Conservation (phyloP, 768 basidiomycete genomes). For the Tulasnella sp. region DNA sequence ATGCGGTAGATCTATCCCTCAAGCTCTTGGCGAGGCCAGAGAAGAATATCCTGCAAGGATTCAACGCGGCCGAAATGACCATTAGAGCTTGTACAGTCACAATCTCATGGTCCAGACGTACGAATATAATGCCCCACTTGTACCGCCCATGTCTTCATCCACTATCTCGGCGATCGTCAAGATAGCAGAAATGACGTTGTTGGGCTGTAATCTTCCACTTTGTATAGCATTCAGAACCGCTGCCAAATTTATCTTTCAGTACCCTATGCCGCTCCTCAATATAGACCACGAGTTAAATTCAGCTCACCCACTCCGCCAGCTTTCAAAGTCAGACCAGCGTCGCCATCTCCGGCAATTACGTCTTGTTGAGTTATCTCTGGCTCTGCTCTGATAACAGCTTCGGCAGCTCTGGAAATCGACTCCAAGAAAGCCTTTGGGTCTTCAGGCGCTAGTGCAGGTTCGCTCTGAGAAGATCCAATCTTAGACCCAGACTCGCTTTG, state of each 20-base stretch:
- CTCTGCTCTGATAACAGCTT: conserved; percentile 61
- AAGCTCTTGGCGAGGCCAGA: conserved; percentile 71
- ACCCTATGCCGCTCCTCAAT: conserved; percentile 13
- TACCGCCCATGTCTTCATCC: conserved; percentile 82
- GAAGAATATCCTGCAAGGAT: conserved; percentile 63
- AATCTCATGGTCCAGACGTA: no score
- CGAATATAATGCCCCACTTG: conserved; percentile 85
- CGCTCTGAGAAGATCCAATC: background rate
- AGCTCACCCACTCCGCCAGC: no score
- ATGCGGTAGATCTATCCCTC: conserved; percentile 27
- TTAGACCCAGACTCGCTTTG: no score
- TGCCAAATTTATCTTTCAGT: conserved; percentile 23
- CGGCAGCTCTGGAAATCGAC: conserved; percentile 46
- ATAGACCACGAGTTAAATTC: conserved; percentile 34
- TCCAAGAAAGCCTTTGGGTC: conserved; percentile 40
- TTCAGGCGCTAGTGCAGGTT: conserved; percentile 24
- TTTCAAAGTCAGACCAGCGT: conserved; percentile 55
- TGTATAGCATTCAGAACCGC: conserved; percentile 49
- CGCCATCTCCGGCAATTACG: conserved; percentile 83
- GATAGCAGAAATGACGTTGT: conserved; percentile 50
- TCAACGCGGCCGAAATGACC: no score
- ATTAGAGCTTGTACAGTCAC: no score
- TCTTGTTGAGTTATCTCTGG: conserved; percentile 87
- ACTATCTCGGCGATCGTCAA: conserved; percentile 58
- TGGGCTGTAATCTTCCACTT: conserved; percentile 43